Evolutionary conservation across 306 rosid genomes (phyloP), one percentile per base, ranked within the genome.

Genomic region (Astragalus glycyphyllos): DNA sequence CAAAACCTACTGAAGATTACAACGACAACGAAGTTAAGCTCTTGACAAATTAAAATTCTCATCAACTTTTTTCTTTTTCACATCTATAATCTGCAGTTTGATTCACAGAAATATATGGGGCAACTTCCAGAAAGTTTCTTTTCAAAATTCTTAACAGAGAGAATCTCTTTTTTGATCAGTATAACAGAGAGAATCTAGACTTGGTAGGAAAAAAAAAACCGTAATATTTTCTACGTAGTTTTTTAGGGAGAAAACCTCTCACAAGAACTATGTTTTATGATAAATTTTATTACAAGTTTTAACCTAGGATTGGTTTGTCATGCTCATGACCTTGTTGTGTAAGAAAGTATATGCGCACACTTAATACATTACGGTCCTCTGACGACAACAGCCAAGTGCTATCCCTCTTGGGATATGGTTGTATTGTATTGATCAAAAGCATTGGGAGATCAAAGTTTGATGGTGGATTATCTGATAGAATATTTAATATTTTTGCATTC

Each of bases 11-110:
- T 10, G 85, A 88, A 40, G 73, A 42, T 49, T 83, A 75, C 58
- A 64, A 40, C 15, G 84, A 69, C 68, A 80, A 77, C 42, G 90
- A 86, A 71, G 71, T 80, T 14, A 86, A 80, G 82, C 74, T 72
- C 17, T 75, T 86, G 80, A 74, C 85, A 42, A 58, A 74, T 61
- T 88, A 81, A 86, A 78, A 15, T 74, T 46, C 69, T 60, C 4
- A 4, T 14, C 53, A 31, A 46, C 40, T 59, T 16, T 69, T 54
- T 50, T 11, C 8, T 68, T 59, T 51, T 12, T 9, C 53, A 41
- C 62, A 32, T 58, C 13, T 32, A 5, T 14, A 51, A 37, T 80
- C 16, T 53, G 57, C 77, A 58, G 50, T 45, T 45, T 34, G 31
- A 64, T 58, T 67, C 16, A 20, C 51, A 65, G 31, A 26, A 26